Evolutionary conservation across 1,139 yeast genomes (phyloP), one percentile per base, ranked within the genome.

Genomic region (Hyphopichia fennica): DNA sequence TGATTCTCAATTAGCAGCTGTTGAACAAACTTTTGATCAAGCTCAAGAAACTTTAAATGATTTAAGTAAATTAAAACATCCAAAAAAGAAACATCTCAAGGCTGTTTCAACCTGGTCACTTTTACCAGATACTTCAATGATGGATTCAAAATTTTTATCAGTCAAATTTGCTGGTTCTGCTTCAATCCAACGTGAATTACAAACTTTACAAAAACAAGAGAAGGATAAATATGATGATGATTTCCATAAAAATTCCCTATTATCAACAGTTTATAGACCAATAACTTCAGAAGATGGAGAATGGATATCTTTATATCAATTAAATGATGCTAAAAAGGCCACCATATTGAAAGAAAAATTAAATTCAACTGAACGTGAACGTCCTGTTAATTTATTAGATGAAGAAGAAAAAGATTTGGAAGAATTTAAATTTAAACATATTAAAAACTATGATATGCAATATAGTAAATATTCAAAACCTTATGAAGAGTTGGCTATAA

Each of bases 101-200:
- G 96, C 96, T 0, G 90, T 84, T 22, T 78, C 75, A 46, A 75
- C 91, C 1, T 87, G 90, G 88, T 84, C 87, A 30, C 69, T 93
- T 29, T 69, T 91, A 47, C 99, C 99, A 3, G 98, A 93, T 62
- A 82, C 95, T 15, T 83, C 95, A 17, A 80, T 87, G 77, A 75
- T 89, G 78, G 98, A 93, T 63, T 81, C 87, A 52, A 79, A 77
- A 45, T 88, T 79, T 58, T 70, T 84, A 54, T 75, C 85, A 22
- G 76, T 93, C 41, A 87, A 86, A 57, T 81, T 91, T 62, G 71
- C 81, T 11, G 96, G 96, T 9, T 83, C 93, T 19, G 96, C 97
- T 0, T 82, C 87, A 37, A 58, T 79, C 38, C 56, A 66, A 43
- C 60, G 76, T 49, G 78, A 73, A 42, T 52, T 65, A 35, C 62